phyloP scores from a whole-genome alignment of 108 stramenopile genomes.

The Parietichytrium sp. region DNA sequence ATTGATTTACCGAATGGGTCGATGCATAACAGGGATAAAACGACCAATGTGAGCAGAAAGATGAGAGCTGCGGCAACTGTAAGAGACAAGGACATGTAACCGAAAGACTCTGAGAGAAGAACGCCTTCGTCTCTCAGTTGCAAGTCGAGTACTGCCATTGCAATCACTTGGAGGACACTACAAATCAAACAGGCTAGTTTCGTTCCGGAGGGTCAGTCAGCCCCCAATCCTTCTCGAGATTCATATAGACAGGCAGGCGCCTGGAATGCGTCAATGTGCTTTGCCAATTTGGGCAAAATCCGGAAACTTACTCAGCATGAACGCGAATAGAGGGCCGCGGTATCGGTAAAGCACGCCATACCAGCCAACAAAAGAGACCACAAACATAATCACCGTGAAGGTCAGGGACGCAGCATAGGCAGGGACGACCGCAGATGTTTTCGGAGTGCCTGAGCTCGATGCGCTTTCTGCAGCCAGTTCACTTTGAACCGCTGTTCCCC shows the following conservation, averaged over 20 bases:
- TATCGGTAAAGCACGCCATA: neutral
- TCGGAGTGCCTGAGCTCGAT: too few relatives aligned
- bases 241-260: too few relatives aligned
- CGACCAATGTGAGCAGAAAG: too few relatives aligned
- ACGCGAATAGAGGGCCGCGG: neutral
- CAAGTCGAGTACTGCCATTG: constrained; percentile 4
- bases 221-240: too few relatives aligned
- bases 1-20: constrained; percentile 16
- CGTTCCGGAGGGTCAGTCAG: too few relatives aligned
- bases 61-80: neutral
- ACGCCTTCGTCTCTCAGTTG: too few relatives aligned
- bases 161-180: neutral
- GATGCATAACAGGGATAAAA: neutral
- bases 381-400: neutral
- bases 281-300: too few relatives aligned
- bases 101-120: too few relatives aligned
- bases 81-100: too few relatives aligned
- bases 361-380: constrained; percentile 13
- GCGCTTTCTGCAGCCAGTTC: neutral
- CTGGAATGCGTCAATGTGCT: too few relatives aligned
- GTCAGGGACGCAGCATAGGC: constrained; percentile 15
- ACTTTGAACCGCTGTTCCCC: neutral
- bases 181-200: neutral
- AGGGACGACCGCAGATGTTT: constrained; percentile 31
- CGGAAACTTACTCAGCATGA: neutral